These are phyloP conservation scores for Albifimbria verrucaria DNA, from an alignment of 2,329 filamentous ascomycete species.

Conservation along the genomic window DNA sequence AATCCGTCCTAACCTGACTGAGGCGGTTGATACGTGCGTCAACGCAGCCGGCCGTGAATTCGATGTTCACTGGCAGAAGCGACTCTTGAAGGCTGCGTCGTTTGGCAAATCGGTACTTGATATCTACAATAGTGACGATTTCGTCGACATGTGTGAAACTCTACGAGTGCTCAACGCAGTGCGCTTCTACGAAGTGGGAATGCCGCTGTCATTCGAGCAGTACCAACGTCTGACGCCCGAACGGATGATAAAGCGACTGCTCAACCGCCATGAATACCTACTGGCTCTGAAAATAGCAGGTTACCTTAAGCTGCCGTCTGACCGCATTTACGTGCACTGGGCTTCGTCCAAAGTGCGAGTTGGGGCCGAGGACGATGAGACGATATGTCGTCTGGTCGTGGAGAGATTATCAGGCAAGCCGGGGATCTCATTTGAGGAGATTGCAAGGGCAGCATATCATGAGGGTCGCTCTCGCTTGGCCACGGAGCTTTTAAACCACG, in stretches of 20 bases:
- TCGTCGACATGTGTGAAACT: slow-evolving; percentile 96
- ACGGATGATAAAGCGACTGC: slow-evolving; percentile 77
- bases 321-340: slow-evolving; percentile 95
- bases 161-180: slow-evolving; percentile 89
- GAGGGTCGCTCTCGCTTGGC: slow-evolving; percentile 88
- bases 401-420: slow-evolving; percentile 82
- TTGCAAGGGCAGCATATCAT: slow-evolving; percentile 89
- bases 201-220: slow-evolving; percentile 90
- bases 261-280: slow-evolving; percentile 87
- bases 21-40: slow-evolving; percentile 91
- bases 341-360: slow-evolving; percentile 89
- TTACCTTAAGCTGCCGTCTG: slow-evolving; percentile 80
- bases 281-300: slow-evolving; percentile 85
- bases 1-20: slow-evolving; percentile 80
- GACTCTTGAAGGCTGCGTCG: slow-evolving; percentile 90
- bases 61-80: slow-evolving; percentile 87
- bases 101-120: slow-evolving; percentile 97
- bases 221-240: slow-evolving; percentile 89
- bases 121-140: slow-evolving; percentile 96
- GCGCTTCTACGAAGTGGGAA: slow-evolving; percentile 83
- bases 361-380: slow-evolving; percentile 81
- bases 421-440: slow-evolving; percentile 93
- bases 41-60: slow-evolving; percentile 92
- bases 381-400: slow-evolving; percentile 82
- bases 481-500: slow-evolving; percentile 87